phyloP scores from a whole-genome alignment of 345 rosid species.

The Anacardium occidentale region DNA sequence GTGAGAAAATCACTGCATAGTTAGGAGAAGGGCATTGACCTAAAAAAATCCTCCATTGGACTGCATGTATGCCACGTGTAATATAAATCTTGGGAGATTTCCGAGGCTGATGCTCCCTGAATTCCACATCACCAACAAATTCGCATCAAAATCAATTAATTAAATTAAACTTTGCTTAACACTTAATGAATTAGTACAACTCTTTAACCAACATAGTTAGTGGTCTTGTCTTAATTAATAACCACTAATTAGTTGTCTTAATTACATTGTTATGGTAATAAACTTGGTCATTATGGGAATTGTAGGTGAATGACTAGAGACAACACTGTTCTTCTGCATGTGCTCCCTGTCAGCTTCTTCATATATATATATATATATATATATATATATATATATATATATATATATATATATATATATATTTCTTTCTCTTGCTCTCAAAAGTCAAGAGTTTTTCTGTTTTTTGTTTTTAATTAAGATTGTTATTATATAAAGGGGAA shows the following conservation, averaged over 20 bases:
- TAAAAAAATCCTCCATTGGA: not conserved
- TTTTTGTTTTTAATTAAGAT: not conserved
- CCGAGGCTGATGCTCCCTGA: not conserved
- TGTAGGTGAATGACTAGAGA: conserved; percentile 17
- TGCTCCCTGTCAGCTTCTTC: conserved; percentile 40
- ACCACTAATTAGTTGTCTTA: not conserved
- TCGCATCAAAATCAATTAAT: not conserved
- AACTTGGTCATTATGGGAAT: no score
- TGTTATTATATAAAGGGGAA: conserved; percentile 1
- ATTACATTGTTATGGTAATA: not conserved
- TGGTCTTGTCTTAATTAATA: not conserved
- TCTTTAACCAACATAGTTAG: not conserved
- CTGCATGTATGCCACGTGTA: conserved; percentile 8
- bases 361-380: conserved; percentile 12
- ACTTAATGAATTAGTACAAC: not conserved
- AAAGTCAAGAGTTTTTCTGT: conserved; percentile 14
- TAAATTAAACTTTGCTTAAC: not conserved
- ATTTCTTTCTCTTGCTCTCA: not conserved
- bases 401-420: no score
- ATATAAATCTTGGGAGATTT: not conserved
- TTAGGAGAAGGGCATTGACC: not conserved
- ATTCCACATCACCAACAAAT: conserved; percentile 12
- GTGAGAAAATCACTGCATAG: conserved; percentile 16
- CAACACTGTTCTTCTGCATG: conserved; percentile 51
- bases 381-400: not conserved